Percentiles rank a stretch among this genome's conserved stretches.
These are phyloP conservation scores for Saraca asoca DNA, from an alignment of 331 rosid genomes.

Conservation along the genomic window DNA sequence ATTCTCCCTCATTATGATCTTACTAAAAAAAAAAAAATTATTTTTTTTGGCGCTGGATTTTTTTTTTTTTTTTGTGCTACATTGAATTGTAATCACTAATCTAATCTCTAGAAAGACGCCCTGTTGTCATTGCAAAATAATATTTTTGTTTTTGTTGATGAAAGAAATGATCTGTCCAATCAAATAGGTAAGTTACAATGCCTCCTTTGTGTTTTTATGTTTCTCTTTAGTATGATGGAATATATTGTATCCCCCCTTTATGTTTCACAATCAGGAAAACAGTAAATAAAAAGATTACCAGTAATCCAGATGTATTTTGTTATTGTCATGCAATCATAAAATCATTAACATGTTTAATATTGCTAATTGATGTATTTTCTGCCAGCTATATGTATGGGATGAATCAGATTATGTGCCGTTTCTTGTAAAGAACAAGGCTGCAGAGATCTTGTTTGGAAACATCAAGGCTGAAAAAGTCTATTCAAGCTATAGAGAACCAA, in stretches of 20 bases:
- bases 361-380: conserved; percentile 27
- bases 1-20: conserved; percentile 25
- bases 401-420: conserved; percentile 65
- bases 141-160: neutral
- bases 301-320: neutral
- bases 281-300: neutral
- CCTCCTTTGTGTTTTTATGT: neutral
- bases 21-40: too few relatives aligned
- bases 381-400: conserved; percentile 78
- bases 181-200: conserved; percentile 18
- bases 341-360: neutral
- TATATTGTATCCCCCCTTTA: neutral
- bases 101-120: conserved; percentile 2
- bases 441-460: conserved; percentile 81
- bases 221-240: neutral
- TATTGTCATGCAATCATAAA: neutral
- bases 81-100: neutral
- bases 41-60: conserved; percentile 19
- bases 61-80: conserved; percentile 12
- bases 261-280: conserved; percentile 9
- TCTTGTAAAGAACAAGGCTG: conserved; percentile 70
- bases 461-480: conserved; percentile 67
- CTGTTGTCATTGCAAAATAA: conserved; percentile 4
- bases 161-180: conserved; percentile 16
- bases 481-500: conserved; percentile 45